Evolutionary conservation across 2,329 filamentous ascomycete genomes (phyloP).

Genomic region (Colletotrichum cereale): DNA sequence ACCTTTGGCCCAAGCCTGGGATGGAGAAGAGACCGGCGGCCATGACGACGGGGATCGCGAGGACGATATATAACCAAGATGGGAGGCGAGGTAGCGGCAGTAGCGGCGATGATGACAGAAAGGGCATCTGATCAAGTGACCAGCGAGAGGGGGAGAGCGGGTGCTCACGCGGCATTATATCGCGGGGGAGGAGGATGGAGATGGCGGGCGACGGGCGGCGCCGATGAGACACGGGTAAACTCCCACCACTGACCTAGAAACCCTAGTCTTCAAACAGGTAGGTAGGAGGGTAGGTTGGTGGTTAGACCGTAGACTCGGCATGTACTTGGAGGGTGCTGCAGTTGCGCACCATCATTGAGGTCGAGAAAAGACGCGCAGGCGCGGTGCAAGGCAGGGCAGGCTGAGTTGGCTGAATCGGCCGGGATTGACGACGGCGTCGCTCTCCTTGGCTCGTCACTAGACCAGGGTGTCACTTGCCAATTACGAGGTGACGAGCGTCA

Average conservation of each 20-base stretch:
- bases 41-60: constrained; percentile 24
- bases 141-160: constrained; percentile 4
- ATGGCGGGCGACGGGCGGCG: constrained; percentile 25
- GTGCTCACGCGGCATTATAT: constrained; percentile 41
- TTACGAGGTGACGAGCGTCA: constrained; percentile 10
- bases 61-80: constrained; percentile 14
- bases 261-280: not conserved
- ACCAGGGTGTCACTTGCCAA: constrained; percentile 30
- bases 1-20: constrained; percentile 20
- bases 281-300: too few species aligned
- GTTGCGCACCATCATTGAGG: not conserved
- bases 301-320: constrained; percentile 9
- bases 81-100: not conserved
- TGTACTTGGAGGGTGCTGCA: not conserved
- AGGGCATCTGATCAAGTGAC: constrained; percentile 38
- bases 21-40: constrained; percentile 24
- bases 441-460: constrained; percentile 36
- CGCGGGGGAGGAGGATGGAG: constrained; percentile 19
- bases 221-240: constrained; percentile 26
- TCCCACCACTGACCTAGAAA: constrained; percentile 13
- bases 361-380: constrained; percentile 19
- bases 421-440: constrained; percentile 28
- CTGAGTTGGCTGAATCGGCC: constrained; percentile 28
- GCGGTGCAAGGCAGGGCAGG: constrained; percentile 27
- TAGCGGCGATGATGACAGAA: constrained; percentile 16